Evolutionary conservation across 352 stramenopile species (phyloP), one percentile per base, ranked within the genome.

Genomic region (Pythium vanterpoolii): DNA sequence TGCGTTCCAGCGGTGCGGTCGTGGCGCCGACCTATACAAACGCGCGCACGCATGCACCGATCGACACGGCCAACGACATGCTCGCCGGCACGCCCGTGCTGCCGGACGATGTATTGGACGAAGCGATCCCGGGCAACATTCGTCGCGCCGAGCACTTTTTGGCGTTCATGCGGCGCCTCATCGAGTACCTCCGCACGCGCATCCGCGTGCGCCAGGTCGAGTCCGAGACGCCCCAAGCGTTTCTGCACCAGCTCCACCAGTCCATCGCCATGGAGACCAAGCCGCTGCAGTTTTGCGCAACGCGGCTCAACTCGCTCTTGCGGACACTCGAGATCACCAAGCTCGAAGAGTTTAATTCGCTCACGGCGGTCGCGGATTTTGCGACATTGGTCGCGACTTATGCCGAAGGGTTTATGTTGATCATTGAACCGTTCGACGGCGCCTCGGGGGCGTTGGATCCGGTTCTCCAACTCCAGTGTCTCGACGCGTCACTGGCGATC

Each of bases 111-210:
- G 86, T 99, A n/a, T 59, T 99, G 34, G 91, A 98, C 63, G 96
- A 99, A 74, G 92, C 93, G 14, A 98, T 99, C 43, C 96, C 96
- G 0, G 97, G 97, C 14, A 99, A 99, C 65, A 99, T 99, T 71
- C 88, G 96, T 46, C 84, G 95, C 23, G 97, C 97, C 0, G 97
- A 99, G 64, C 96, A 99, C 64, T 99, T 99, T 66, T 78, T 99
- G 50, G 86, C 85, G 4, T 98, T 99, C 62, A 96, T 99, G 86
- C 88, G 96, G 26, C 96, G 98, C 21, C 84, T 99, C 38, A 95
- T 98, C 44, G 94, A 98, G 62, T 96, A 98, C 66, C 62, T 98
- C n/a, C 79, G 89, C 14, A 79, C 81, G 40, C 77, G 83, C 3
- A 88, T 96, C 28, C 69, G 73, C 26, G 77, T 98, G 60, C 68